Percentiles rank a stretch among this genome's conserved stretches.
Evolutionary conservation across 1,139 yeast genomes (phyloP).

Genomic region (Candida albicans): DNA sequence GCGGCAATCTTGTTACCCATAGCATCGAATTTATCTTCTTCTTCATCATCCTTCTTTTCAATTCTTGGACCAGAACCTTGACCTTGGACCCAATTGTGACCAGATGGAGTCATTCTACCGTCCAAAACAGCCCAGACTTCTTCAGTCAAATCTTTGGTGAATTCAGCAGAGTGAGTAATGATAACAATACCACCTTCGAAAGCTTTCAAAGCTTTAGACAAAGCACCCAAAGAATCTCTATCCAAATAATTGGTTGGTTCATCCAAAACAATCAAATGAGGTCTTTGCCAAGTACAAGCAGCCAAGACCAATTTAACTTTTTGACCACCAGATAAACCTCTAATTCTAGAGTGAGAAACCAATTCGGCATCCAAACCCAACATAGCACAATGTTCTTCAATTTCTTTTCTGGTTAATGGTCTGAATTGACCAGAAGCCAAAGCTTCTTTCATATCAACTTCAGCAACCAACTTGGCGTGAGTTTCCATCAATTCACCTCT

Average conservation of each 20-base stretch:
- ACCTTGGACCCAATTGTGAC: constrained; percentile 99
- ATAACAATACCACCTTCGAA: constrained; percentile 99
- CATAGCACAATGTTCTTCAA: constrained; percentile 97
- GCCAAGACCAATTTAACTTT: constrained; percentile 99
- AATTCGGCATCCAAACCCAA: constrained; percentile 98
- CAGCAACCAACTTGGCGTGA: constrained; percentile 98
- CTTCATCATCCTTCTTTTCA: constrained; percentile 91
- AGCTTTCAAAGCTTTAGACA: constrained; percentile 97
- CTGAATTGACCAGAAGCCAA: constrained; percentile 99
- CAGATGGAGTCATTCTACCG: constrained; percentile 99
- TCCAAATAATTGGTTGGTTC: constrained; percentile 99
- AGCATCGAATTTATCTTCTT: constrained; percentile 98
- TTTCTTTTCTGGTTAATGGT: constrained; percentile 99
- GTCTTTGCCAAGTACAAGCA: constrained; percentile 99
- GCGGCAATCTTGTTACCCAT: constrained; percentile 99
- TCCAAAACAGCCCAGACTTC: constrained; percentile 99
- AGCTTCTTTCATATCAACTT: constrained; percentile 99
- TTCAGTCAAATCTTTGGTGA: constrained; percentile 97
- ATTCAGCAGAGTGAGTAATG: constrained; percentile 99
- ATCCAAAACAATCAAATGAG: constrained; percentile 98
- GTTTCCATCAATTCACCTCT: constrained; percentile 99
- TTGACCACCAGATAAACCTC: constrained; percentile 99
- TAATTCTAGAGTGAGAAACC: constrained; percentile 99
- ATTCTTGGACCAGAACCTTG: constrained; percentile 99
- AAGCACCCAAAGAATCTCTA: constrained; percentile 99